Base-by-base conservation (phyloP, 345 rosid genomes). In the Brassica carinata region DNA sequence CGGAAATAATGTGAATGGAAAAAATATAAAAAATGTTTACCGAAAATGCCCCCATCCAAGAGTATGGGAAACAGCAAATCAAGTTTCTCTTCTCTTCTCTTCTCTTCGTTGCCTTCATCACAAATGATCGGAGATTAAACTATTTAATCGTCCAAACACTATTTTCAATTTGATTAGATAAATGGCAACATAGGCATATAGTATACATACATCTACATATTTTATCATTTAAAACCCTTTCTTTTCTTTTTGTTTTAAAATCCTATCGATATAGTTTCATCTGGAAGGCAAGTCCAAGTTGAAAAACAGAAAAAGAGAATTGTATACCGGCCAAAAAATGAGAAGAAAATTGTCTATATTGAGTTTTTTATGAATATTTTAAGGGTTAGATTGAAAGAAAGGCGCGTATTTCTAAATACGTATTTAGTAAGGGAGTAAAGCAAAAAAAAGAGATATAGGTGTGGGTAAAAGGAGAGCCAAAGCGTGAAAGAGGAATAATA, bases 11-110 rank as follows among this genome's bases (percentile, higher is more conserved):
- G 92, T 83, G 77, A 86, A 3, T 58, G 75, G 34, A 83, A 3
- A 1, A 65, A 3, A 33, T 58, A 5, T 84, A 87, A 72, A 85
- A 85, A 82, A 82, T 62, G 74, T 30, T 86, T 91, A 85, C 91
- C 90, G 66, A 83, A 90, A 91, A 84, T 85, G 84, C 53, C 82
- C 61, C 51, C 83, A 91, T 89, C 94, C 90, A 88, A 89, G 86
- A 87, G 92, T 87, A 90, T 89, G 91, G 87, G 85, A 72, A 87
- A 74, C 86, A 86, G 57, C 87, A 48, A 48, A 48, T 48, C n/a
- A 48, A 48, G 55, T 48, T 48, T 48, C 5, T 13, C 43, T 38
- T 38, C 43, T 38, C 8, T 48, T 48, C 5, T 13, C 43, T 38
- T 38, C 43, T 38, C 8, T 40, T 40, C 48, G 10, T 51, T 51